Evolutionary conservation across 83 land plant species (phyloP).

Genomic region (Diphasiastrum complanatum): DNA sequence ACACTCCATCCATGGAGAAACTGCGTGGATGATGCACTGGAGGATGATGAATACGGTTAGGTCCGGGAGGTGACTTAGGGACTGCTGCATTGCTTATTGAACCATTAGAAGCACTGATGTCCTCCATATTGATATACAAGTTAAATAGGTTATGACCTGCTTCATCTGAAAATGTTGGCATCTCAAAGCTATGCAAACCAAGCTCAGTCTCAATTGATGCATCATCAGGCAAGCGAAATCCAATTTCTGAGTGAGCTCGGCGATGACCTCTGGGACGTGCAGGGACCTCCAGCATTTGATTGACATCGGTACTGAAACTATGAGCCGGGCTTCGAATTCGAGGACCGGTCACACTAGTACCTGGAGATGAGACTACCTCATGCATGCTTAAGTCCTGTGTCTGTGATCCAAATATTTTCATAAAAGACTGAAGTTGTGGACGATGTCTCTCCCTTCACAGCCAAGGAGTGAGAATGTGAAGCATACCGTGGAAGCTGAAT

Average conservation of each 20-base stretch:
- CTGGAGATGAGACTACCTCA: slow-evolving; percentile 10
- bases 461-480: not conserved
- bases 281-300: slow-evolving; percentile 10
- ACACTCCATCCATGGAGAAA: slow-evolving; percentile 7
- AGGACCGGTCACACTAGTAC: slow-evolving; percentile 12
- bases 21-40: slow-evolving; percentile 11
- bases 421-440: not conserved
- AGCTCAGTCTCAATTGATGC: slow-evolving; percentile 8
- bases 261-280: slow-evolving; percentile 13
- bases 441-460: slow-evolving; percentile 10
- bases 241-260: slow-evolving; percentile 11
- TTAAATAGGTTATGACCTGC: slow-evolving; percentile 9
- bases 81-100: not conserved
- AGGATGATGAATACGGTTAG: not conserved
- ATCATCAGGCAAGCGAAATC: slow-evolving; percentile 7
- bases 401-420: not conserved
- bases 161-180: slow-evolving; percentile 13
- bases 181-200: not conserved
- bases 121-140: slow-evolving; percentile 17
- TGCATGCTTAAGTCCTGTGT: slow-evolving; percentile 4
- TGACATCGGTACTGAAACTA: slow-evolving; percentile 16
- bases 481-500: too few relatives aligned
- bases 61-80: not conserved
- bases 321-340: slow-evolving; percentile 4
- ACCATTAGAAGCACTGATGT: not conserved